Evolutionary conservation across 2,329 filamentous ascomycete genomes (phyloP).

Genomic region (Stylonectria norvegica): DNA sequence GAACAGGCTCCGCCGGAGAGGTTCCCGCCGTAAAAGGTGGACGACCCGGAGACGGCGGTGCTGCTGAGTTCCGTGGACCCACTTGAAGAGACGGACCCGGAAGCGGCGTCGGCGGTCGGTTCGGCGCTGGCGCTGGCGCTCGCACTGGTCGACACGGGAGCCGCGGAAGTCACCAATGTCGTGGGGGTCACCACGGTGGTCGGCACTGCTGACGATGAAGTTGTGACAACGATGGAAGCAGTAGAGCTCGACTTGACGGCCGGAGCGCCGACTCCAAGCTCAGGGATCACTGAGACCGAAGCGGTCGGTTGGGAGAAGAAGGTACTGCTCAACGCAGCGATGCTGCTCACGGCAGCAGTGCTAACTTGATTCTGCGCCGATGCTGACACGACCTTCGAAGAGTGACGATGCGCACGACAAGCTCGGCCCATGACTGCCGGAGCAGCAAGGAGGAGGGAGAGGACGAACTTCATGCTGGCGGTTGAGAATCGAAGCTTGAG

Average conservation of each 20-base stretch:
- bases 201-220: not conserved
- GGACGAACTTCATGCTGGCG: conserved; percentile 26
- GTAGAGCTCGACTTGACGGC: not conserved
- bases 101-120: conserved; percentile 1
- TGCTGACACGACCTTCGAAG: conserved; percentile 1
- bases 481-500: conserved; percentile 5
- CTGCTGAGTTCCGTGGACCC: conserved; percentile 9
- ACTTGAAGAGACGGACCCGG: not conserved
- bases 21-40: conserved; percentile 54
- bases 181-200: conserved; percentile 1
- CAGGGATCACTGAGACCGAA: conserved; percentile 4
- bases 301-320: not conserved
- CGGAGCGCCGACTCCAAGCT: not conserved
- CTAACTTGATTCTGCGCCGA: conserved; percentile 7
- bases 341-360: conserved; percentile 8
- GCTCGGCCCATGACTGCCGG: conserved; percentile 27
- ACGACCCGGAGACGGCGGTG: conserved; percentile 15
- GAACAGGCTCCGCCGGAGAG: conserved; percentile 59
- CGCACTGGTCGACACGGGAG: not conserved
- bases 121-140: not conserved
- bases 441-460: conserved; percentile 20
- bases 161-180: conserved; percentile 12
- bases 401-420: conserved; percentile 16
- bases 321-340: not conserved
- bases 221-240: not conserved